Evolutionary conservation across 106 monocot genomes (phyloP).

Genomic region (Dendrobium nobile): DNA sequence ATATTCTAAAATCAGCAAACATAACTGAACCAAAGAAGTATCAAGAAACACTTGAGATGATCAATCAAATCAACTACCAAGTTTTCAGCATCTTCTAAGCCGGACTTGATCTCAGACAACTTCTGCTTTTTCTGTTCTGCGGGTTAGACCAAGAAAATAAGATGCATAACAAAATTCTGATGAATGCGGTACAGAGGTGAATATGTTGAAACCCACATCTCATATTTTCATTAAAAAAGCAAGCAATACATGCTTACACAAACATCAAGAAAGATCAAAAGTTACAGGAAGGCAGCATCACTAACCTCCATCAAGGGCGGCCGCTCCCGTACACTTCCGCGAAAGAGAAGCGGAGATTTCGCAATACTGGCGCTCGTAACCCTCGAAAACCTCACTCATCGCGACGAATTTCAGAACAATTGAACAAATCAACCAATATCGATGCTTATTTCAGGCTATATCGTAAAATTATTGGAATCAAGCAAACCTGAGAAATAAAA

Average conservation of each 20-base stretch:
- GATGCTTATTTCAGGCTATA: not conserved
- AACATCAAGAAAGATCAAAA: not conserved
- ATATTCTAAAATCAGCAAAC: not conserved
- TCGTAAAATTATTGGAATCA: slow-evolving; percentile 5
- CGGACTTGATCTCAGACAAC: slow-evolving; percentile 57
- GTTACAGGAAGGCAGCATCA: not conserved
- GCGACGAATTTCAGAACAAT: not conserved
- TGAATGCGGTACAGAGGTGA: not conserved
- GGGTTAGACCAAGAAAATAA: not conserved
- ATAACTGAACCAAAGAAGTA: not conserved
- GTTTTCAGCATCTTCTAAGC: slow-evolving; percentile 65
- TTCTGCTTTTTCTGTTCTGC: slow-evolving; percentile 83
- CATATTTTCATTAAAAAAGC: not conserved
- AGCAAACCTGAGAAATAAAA: not conserved
- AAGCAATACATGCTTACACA: not conserved
- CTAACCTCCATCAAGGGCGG: slow-evolving; percentile 59
- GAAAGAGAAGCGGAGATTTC: slow-evolving; percentile 71
- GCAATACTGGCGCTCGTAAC: slow-evolving; percentile 85
- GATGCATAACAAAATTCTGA: not conserved
- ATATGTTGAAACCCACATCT: not conserved
- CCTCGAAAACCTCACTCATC: slow-evolving; percentile 73
- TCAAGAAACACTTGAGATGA: not conserved
- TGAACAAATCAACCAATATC: not conserved
- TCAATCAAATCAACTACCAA: slow-evolving; percentile 38
- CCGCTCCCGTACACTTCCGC: slow-evolving; percentile 50